These are phyloP conservation scores for Pseudocercospora vitis DNA, from an alignment of 2,329 filamentous ascomycete species.

Conservation along the genomic window DNA sequence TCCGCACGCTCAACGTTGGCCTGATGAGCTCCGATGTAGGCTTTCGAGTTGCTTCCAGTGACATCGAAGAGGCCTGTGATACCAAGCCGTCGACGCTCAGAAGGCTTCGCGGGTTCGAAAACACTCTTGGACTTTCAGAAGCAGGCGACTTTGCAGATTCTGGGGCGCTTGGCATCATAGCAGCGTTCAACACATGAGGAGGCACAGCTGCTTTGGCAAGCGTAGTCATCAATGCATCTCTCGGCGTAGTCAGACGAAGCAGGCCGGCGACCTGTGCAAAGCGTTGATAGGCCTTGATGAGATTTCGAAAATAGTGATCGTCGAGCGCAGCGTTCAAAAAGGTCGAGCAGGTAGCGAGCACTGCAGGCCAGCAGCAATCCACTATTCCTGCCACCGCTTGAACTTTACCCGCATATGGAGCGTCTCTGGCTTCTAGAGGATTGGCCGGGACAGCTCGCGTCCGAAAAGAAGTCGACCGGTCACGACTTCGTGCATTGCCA, in stretches of 20 bases:
- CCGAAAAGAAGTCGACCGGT: constrained; percentile 66
- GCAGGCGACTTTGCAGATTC: constrained; percentile 35
- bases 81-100: constrained; percentile 71
- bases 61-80: constrained; percentile 55
- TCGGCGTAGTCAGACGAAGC: constrained; percentile 76
- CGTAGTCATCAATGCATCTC: constrained; percentile 93
- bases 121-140: constrained; percentile 58
- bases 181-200: constrained; percentile 60
- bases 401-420: constrained; percentile 69
- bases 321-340: constrained; percentile 91
- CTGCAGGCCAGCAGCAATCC: constrained; percentile 91
- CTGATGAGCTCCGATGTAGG: constrained; percentile 54
- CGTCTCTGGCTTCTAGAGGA: constrained; percentile 72
- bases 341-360: constrained; percentile 91
- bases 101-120: constrained; percentile 69
- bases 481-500: constrained; percentile 30
- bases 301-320: constrained; percentile 86
- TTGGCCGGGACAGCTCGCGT: constrained; percentile 80
- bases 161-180: constrained; percentile 30
- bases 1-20: constrained; percentile 75
- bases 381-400: constrained; percentile 78
- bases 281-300: constrained; percentile 91
- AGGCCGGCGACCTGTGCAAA: constrained; percentile 93
- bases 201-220: constrained; percentile 91
- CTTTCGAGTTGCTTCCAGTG: constrained; percentile 58